Evolutionary conservation across 192 early-diverging fungal species (phyloP).

Genomic region (Funneliformis geosporum): DNA sequence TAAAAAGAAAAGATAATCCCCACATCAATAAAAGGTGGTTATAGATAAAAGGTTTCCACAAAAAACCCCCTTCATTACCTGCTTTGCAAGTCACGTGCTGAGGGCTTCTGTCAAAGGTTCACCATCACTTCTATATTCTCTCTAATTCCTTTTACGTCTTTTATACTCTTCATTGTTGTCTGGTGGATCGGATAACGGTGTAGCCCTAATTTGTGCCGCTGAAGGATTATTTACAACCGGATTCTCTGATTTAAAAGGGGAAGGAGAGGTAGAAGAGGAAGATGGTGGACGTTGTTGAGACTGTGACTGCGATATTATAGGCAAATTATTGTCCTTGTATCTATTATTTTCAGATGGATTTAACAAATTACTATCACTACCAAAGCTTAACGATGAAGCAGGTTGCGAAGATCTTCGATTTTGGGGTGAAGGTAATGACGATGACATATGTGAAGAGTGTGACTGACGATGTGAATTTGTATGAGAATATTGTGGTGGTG

Average conservation of each 20-base stretch:
- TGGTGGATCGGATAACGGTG: constrained; percentile 24
- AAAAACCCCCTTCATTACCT: no score
- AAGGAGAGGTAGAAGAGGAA: constrained; percentile 14
- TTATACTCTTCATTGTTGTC: constrained; percentile 1
- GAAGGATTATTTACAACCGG: not conserved
- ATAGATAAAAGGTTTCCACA: no score
- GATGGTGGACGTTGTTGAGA: not conserved
- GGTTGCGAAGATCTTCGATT: constrained; percentile 18
- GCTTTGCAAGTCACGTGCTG: not conserved
- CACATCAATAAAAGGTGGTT: no score
- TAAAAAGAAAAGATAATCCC: not conserved
- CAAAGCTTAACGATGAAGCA: constrained; percentile 28
- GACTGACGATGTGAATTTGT: not conserved
- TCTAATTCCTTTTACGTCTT: constrained; percentile 9
- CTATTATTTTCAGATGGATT: constrained; percentile 23
- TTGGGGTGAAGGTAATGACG: constrained; percentile 5
- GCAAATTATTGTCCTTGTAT: constrained; percentile 3
- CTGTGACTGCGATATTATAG: constrained; percentile 2
- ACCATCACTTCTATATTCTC: not conserved
- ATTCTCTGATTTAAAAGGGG: not conserved
- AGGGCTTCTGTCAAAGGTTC: not conserved
- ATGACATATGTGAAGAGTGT: not conserved
- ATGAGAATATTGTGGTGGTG: not conserved
- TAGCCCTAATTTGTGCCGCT: not conserved
- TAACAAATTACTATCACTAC: constrained; percentile 29